These are phyloP conservation scores for Calocybe indica DNA, from an alignment of 768 basidiomycete species.

Conservation along the genomic window DNA sequence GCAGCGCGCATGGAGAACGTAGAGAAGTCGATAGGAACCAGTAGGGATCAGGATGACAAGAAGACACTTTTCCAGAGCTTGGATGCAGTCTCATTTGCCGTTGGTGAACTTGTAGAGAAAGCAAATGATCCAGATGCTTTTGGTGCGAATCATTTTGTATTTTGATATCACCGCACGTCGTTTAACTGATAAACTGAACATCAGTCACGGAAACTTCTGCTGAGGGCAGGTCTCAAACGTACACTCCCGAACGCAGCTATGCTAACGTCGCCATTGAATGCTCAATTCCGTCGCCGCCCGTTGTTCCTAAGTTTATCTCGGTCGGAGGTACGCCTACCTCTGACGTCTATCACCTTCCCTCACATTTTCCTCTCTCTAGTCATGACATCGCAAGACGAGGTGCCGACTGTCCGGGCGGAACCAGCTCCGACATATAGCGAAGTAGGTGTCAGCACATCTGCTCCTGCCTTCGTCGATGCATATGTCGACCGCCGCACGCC, in stretches of 20 bases:
- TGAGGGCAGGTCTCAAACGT: background rate
- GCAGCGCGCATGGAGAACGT: constrained; percentile 9
- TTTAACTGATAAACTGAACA: background rate
- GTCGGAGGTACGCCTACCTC: too few species aligned
- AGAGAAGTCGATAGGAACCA: constrained; percentile 12
- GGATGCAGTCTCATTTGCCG: constrained; percentile 12
- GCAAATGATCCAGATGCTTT: constrained; percentile 15
- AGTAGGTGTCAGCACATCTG: constrained; percentile 1
- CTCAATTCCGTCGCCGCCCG: too few species aligned
- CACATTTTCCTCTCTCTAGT: too few species aligned
- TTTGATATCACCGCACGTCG: background rate
- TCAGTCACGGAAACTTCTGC: background rate
- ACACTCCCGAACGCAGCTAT: too few species aligned
- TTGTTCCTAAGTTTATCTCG: too few species aligned
- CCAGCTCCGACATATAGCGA: background rate
- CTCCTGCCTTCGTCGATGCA: background rate
- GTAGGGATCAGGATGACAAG: constrained; percentile 8
- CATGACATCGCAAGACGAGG: background rate
- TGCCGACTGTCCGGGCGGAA: background rate
- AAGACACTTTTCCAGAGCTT: constrained; percentile 10
- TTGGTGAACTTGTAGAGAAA: constrained; percentile 16
- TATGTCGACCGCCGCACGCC: constrained; percentile 1
- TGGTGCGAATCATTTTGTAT: constrained; percentile 2
- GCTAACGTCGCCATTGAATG: too few species aligned
- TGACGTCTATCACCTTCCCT: too few species aligned